Conservation (phyloP, 2,329 filamentous ascomycete species). For the Microdochium nivale region DNA sequence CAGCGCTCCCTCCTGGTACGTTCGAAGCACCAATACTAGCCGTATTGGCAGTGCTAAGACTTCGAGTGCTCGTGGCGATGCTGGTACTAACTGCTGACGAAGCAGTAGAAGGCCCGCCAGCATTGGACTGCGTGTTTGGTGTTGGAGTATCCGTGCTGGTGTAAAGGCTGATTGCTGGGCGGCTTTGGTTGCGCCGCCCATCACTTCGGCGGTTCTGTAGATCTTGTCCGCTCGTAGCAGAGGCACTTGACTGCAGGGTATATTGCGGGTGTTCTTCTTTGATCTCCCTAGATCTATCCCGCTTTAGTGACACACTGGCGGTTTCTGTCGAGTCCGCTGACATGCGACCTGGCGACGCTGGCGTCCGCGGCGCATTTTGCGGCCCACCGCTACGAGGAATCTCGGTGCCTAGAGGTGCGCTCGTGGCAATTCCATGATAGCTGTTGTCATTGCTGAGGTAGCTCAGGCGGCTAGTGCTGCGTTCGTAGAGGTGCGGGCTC, state of each 20-base stretch:
- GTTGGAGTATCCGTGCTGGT: background rate
- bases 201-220: background rate
- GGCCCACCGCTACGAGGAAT: background rate
- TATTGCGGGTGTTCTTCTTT: background rate
- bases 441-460: background rate
- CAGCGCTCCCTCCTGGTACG: background rate
- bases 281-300: background rate
- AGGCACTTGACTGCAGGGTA: background rate
- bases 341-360: background rate
- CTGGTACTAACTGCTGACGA: background rate
- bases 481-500: background rate
- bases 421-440: background rate
- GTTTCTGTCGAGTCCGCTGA: background rate
- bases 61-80: background rate
- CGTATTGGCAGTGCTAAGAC: background rate
- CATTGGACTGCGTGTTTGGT: background rate
- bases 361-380: background rate
- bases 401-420: background rate
- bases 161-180: background rate
- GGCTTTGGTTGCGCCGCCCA: background rate
- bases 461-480: background rate
- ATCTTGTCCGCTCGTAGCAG: background rate
- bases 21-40: background rate
- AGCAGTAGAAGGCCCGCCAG: background rate
- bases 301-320: background rate